These are phyloP conservation scores for Monilinia polystroma DNA, from an alignment of 2,329 filamentous ascomycete species.

Conservation along the genomic window DNA sequence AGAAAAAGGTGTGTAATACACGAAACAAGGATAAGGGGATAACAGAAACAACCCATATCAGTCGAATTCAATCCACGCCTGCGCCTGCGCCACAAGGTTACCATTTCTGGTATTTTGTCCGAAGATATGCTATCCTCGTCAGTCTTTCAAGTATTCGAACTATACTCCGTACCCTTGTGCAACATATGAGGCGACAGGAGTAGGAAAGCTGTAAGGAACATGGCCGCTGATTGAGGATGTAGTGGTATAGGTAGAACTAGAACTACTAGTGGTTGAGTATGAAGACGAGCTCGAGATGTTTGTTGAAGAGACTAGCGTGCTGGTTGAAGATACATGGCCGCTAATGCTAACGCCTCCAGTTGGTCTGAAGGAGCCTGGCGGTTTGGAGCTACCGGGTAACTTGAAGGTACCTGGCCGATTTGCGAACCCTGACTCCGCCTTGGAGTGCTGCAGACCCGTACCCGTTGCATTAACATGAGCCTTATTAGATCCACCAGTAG, in stretches of 20 bases:
- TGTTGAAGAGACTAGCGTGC: neutral
- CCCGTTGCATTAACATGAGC: constrained; percentile 4
- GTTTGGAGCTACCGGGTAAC: neutral
- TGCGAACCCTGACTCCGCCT: neutral
- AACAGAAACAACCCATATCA: neutral
- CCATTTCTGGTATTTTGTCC: neutral
- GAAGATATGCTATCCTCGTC: neutral
- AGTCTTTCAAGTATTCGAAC: neutral
- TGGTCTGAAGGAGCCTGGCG: constrained; percentile 1
- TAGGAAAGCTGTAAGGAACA: constrained; percentile 17
- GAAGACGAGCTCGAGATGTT: neutral
- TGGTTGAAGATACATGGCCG: neutral
- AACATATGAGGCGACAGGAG: constrained; percentile 14
- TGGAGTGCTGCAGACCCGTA: neutral
- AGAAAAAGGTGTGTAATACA: constrained; percentile 9
- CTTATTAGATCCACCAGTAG: constrained; percentile 10
- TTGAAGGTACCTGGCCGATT: neutral
- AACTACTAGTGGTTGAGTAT: neutral
- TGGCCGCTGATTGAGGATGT: constrained; percentile 7
- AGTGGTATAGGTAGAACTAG: constrained; percentile 12
- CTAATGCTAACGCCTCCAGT: neutral
- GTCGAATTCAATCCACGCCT: constrained; percentile 3
- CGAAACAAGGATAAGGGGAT: constrained; percentile 7
- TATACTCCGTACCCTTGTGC: constrained; percentile 8
- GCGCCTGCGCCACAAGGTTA: neutral